These are phyloP conservation scores for Sugiyamaella novakii DNA, from an alignment of 1,139 yeast genomes.

Conservation along the genomic window DNA sequence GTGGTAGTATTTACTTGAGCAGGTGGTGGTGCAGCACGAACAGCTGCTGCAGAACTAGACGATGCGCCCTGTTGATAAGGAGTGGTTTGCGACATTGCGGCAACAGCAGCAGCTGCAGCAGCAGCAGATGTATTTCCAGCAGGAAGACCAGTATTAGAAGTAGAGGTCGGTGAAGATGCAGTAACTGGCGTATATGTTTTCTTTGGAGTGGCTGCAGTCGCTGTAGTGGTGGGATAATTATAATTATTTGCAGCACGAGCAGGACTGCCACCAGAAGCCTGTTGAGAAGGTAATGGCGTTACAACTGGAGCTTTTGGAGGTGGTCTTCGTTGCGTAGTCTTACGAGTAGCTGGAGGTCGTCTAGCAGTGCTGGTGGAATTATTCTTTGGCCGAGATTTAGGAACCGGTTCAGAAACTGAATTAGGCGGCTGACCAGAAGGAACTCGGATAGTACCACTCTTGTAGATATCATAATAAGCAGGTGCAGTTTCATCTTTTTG, in stretches of 20 bases:
- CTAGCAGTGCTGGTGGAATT: conserved; percentile 25
- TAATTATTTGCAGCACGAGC: conserved; percentile 7
- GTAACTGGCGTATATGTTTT: background rate
- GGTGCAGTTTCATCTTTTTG: conserved; percentile 64
- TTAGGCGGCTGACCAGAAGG: conserved; percentile 76
- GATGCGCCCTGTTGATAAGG: conserved; percentile 23
- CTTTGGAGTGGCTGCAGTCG: conserved; percentile 9
- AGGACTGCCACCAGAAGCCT: conserved; percentile 5
- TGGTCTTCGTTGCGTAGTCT: conserved; percentile 34
- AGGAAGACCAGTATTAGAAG: conserved; percentile 14
- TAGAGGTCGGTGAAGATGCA: conserved; percentile 5
- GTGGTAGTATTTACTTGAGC: conserved; percentile 31
- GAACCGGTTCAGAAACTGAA: conserved; percentile 71
- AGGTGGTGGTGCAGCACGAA: conserved; percentile 22
- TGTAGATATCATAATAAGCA: conserved; percentile 68
- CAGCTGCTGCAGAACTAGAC: conserved; percentile 16
- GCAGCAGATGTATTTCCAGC: conserved; percentile 16
- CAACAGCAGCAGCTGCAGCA: conserved; percentile 20
- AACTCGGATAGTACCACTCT: conserved; percentile 85
- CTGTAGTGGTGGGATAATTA: conserved; percentile 10
- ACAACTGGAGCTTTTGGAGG: conserved; percentile 16
- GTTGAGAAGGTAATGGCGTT: conserved; percentile 20
- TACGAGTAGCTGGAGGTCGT: conserved; percentile 29
- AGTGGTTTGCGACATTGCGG: conserved; percentile 18
- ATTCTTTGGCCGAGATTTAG: conserved; percentile 49